These are phyloP conservation scores for Cryphonectria parasitica DNA, from an alignment of 2,329 filamentous ascomycete genomes.

Conservation along the genomic window DNA sequence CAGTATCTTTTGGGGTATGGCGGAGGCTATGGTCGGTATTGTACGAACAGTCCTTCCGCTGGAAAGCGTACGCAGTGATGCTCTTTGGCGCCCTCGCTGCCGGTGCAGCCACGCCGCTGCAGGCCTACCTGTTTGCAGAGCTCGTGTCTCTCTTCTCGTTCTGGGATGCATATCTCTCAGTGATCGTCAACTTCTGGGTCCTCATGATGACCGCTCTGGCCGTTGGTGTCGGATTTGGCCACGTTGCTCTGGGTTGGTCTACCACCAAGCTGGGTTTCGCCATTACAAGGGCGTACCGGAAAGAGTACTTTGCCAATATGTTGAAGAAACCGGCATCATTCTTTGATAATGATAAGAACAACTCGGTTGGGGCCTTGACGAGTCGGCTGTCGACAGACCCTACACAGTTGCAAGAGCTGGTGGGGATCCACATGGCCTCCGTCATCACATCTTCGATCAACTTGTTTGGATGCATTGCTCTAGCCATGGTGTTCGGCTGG, in stretches of 20 bases:
- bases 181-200: constrained; percentile 25
- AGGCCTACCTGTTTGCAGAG: constrained; percentile 59
- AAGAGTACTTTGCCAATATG: constrained; percentile 63
- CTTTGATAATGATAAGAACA: constrained; percentile 54
- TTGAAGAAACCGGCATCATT: constrained; percentile 62
- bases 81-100: constrained; percentile 27
- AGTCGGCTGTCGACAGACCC: constrained; percentile 60
- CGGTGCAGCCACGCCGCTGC: constrained; percentile 40
- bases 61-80: neutral
- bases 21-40: neutral
- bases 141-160: constrained; percentile 53
- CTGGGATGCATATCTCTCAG: constrained; percentile 10
- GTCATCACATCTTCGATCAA: constrained; percentile 65
- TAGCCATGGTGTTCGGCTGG: constrained; percentile 75
- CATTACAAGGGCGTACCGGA: constrained; percentile 39
- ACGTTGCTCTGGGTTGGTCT: constrained; percentile 24
- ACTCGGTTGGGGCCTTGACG: constrained; percentile 58
- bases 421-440: constrained; percentile 60
- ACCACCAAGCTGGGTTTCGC: constrained; percentile 24
- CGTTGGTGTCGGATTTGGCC: constrained; percentile 13
- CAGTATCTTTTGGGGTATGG: neutral
- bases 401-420: constrained; percentile 53
- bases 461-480: constrained; percentile 51
- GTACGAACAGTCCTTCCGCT: constrained; percentile 8
- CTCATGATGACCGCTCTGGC: constrained; percentile 19